A percentile compares a stretch with the other conserved stretches of the same genome.
phyloP scores from a whole-genome alignment of 257 asterid genomes.

The Plectranthus barbatus region DNA sequence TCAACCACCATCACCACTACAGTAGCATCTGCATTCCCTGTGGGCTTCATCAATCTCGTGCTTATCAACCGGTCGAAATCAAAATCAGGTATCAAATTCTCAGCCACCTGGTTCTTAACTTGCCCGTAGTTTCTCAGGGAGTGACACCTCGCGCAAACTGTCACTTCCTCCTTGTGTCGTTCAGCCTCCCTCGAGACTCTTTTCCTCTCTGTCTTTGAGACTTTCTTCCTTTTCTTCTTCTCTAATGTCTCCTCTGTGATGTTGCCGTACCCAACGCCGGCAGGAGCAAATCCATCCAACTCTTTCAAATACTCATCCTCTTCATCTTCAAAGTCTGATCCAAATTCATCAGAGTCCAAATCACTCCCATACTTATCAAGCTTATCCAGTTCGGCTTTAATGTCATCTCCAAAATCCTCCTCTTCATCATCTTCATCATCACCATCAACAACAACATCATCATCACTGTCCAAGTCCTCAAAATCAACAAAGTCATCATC shows the following conservation, averaged over 20 bases:
- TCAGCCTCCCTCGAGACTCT: conserved; percentile 53
- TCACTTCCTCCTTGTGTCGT: conserved; percentile 58
- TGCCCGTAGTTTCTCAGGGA: conserved; percentile 83
- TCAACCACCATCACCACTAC: conserved; percentile 95
- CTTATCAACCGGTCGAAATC: conserved; percentile 79
- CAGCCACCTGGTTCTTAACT: conserved; percentile 70
- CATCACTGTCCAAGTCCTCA: conserved; percentile 16
- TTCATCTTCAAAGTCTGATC: conserved; percentile 46
- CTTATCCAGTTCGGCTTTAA: conserved; percentile 27
- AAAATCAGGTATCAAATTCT: conserved; percentile 85
- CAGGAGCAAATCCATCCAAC: conserved; percentile 75
- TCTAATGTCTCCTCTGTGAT: conserved; percentile 66
- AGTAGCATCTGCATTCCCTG: conserved; percentile 74
- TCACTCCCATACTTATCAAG: conserved; percentile 33
- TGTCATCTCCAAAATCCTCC: conserved; percentile 35
- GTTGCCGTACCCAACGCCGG: conserved; percentile 85
- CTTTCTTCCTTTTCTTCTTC: conserved; percentile 38
- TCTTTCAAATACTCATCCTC: conserved; percentile 47
- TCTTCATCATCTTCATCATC: conserved; percentile 47
- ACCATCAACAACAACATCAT: conserved; percentile 14
- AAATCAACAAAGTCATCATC: conserved; percentile 18
- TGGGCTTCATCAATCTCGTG: conserved; percentile 69
- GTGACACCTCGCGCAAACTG: conserved; percentile 89
- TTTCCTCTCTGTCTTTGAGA: conserved; percentile 79
- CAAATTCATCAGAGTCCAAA: conserved; percentile 60